A percentile compares a stretch with the other conserved stretches of the same genome.
Evolutionary conservation across 1,139 yeast species (phyloP).

Genomic region (Saccharomyces pastorianus): DNA sequence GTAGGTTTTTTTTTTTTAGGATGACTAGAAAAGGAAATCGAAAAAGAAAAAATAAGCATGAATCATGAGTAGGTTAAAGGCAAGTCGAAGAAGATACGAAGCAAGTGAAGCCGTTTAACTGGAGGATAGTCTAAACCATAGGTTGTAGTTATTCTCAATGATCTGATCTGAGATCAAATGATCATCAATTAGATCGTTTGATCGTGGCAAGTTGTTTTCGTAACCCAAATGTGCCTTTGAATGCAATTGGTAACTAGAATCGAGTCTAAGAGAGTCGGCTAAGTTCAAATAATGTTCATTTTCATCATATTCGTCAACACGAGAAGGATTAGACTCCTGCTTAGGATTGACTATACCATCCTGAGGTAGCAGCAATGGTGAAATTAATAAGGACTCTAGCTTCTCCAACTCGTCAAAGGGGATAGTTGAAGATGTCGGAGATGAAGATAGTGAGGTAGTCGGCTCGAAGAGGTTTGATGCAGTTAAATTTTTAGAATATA

Average conservation of each 20-base stretch:
- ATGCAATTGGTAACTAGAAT: neutral
- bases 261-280: neutral
- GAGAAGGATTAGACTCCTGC: neutral
- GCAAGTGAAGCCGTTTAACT: neutral
- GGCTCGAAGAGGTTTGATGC: neutral
- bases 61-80: neutral
- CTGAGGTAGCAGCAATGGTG: constrained; percentile 4
- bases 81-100: neutral
- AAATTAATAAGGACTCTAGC: constrained; percentile 1
- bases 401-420: neutral
- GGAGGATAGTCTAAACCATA: constrained; percentile 9
- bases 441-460: neutral
- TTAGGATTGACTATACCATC: neutral
- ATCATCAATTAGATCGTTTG: neutral
- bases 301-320: neutral
- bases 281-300: neutral
- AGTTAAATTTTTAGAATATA: neutral
- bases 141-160: constrained; percentile 16
- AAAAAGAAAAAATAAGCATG: neutral
- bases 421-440: neutral
- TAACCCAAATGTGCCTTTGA: neutral
- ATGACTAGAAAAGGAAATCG: neutral
- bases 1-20: neutral
- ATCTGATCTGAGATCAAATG: constrained; percentile 7
- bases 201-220: neutral